Evolutionary conservation across 805 yeast genomes (phyloP).

Genomic region (Hanseniaspora occidentalis): DNA sequence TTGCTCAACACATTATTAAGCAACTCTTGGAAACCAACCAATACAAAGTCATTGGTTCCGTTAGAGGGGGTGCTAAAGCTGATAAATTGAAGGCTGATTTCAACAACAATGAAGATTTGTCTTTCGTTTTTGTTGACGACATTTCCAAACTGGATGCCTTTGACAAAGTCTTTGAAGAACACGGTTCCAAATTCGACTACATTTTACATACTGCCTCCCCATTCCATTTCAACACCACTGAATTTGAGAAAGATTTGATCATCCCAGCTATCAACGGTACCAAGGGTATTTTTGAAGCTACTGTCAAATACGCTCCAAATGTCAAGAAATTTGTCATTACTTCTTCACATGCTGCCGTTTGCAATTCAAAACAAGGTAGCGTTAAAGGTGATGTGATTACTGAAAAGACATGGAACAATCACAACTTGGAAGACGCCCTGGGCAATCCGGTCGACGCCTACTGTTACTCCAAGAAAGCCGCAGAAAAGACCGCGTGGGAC

Average conservation of each 20-base stretch:
- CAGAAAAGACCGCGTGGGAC: conserved; percentile 48
- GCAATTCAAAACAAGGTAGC: conserved; percentile 12
- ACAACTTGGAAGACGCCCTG: conserved; percentile 12
- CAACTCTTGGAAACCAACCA: conserved; percentile 23
- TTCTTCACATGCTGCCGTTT: conserved; percentile 36
- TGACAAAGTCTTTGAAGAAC: conserved; percentile 27
- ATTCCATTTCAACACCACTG: conserved; percentile 20
- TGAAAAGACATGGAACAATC: conserved; percentile 22
- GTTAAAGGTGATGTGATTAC: conserved; percentile 10
- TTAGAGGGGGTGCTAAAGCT: conserved; percentile 31
- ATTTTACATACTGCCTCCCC: conserved; percentile 40
- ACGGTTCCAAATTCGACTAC: conserved; percentile 26
- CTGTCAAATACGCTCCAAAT: conserved; percentile 27
- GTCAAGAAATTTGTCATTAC: conserved; percentile 32
- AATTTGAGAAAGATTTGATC: conserved; percentile 33
- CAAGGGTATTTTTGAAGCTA: conserved; percentile 30
- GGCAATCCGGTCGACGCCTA: conserved; percentile 22
- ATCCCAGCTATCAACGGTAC: conserved; percentile 41
- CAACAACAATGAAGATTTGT: conserved; percentile 10
- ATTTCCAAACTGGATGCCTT: conserved; percentile 27
- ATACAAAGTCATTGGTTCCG: conserved; percentile 35
- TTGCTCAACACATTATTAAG: conserved; percentile 34
- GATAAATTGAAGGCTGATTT: conserved; percentile 16
- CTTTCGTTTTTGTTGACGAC: conserved; percentile 23
- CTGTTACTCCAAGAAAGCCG: conserved; percentile 37